Base-by-base conservation (phyloP, 2,329 filamentous ascomycete genomes). In the Calonectria multiphialidica region DNA sequence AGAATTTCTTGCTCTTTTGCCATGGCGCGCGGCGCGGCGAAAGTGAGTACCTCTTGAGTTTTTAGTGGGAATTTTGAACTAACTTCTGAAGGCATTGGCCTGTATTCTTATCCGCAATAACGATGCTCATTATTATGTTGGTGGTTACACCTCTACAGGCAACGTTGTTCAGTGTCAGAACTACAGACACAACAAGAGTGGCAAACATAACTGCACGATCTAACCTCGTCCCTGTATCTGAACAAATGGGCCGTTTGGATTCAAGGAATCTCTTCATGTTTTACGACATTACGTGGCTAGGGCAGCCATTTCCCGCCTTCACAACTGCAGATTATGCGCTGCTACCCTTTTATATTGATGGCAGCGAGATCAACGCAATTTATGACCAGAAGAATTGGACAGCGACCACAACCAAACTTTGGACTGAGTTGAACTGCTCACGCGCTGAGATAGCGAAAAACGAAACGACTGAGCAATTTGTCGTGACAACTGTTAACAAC, bases 31-130 rank as follows among this genome's bases (percentile, higher is more conserved):
- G 4, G 50, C 28, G 25, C 55, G 23, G 13, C 35, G 53, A 33
- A 68, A 28, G 65, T 61, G 16, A 37, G 37, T 35, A 9, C 7
- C 15, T 8, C 5, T 16, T 12, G 10, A 13, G 7, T 13, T 25
- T 6, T 16, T 23, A 10, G 10, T 2, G 18, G 13, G 25, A 16
- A 16, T 15, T 23, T 25, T 53, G 15, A 30, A n/a, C 50, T 47
- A 61, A 42, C 1, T n/a, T 12, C 28, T 33, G 25, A 18, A 68
- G 65, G 53, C 65, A 68, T n/a, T 68, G 65, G 65, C 45, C 53
- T 40, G 65, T 68, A n/a, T 59, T 68, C 42, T 30, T 55, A 8
- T 59, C 65, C 21, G 53, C 50, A 23, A 37, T 25, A 15, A 37
- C 35, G 15, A 59, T 68, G 50, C 25, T 49, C 5, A 28, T 68